Percentiles rank a stretch among this genome's conserved stretches.
These are phyloP conservation scores for Melaleuca alternifolia DNA, from an alignment of 345 rosid species.

Conservation along the genomic window DNA sequence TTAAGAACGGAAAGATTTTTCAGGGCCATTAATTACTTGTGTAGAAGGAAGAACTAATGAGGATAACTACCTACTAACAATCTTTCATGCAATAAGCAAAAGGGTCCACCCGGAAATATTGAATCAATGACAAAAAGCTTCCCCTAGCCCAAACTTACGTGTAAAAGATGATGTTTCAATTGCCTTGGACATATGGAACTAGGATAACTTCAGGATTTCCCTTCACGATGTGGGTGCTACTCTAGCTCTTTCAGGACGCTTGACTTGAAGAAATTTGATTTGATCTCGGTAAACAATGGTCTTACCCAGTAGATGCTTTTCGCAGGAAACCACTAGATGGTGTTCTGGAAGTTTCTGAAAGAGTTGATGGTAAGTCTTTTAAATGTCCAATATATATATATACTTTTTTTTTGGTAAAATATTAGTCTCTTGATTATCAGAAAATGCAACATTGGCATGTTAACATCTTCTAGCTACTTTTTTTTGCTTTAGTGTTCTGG, in stretches of 20 bases:
- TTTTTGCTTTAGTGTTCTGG: not conserved
- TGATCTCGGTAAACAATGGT: slow-evolving; percentile 21
- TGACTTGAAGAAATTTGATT: not conserved
- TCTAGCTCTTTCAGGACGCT: not conserved
- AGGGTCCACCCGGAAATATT: not conserved
- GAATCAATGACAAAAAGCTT: not conserved
- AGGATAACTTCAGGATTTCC: not conserved
- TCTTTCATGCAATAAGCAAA: not conserved
- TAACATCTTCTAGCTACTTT: not conserved
- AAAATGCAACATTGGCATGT: not conserved
- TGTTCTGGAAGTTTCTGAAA: slow-evolving; percentile 73
- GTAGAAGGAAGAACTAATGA: not conserved
- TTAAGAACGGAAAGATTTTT: not conserved
- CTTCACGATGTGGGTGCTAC: not conserved
- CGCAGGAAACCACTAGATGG: slow-evolving; percentile 77
- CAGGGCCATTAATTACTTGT: not conserved
- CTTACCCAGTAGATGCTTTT: slow-evolving; percentile 62
- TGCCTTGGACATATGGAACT: not conserved
- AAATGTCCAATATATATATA: too few relatives aligned
- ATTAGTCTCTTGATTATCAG: not conserved
- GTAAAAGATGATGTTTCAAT: not conserved
- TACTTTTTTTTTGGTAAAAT: too few relatives aligned
- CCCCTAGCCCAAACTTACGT: not conserved
- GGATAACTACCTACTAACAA: not conserved
- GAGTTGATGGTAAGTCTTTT: slow-evolving; percentile 50